Conservation (phyloP, 176 grass and related monocot genomes). For the Leersia perrieri region DNA sequence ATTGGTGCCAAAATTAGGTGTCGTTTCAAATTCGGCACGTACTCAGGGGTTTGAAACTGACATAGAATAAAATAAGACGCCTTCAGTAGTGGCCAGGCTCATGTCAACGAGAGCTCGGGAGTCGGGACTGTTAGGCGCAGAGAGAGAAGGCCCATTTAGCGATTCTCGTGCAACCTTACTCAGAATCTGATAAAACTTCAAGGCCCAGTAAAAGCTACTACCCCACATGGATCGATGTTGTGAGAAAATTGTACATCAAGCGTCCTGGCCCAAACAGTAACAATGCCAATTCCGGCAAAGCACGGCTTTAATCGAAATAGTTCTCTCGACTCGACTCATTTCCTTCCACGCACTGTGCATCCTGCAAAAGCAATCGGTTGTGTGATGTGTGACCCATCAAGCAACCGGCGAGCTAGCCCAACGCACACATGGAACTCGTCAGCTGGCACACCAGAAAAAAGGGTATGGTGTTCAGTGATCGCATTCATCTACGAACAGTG, state of each 20-base stretch:
- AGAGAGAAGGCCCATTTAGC: too few relatives aligned
- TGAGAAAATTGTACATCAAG: neutral
- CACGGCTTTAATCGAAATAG: conserved; percentile 10
- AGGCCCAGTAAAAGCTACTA: too few relatives aligned
- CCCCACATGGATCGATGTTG: too few relatives aligned
- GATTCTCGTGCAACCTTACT: too few relatives aligned
- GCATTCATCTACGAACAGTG: conserved; percentile 17
- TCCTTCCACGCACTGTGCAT: conserved; percentile 19
- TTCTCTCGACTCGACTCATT: neutral
- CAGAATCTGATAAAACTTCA: too few relatives aligned
- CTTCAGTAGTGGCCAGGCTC: too few relatives aligned
- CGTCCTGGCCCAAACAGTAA: neutral
- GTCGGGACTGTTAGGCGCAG: too few relatives aligned
- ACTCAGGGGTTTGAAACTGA: too few relatives aligned
- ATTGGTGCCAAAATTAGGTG: too few relatives aligned
- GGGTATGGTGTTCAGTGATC: neutral
- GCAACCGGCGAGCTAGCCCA: neutral
- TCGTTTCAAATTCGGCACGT: too few relatives aligned
- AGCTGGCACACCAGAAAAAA: neutral
- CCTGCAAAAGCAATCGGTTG: neutral
- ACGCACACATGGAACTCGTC: neutral
- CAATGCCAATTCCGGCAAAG: conserved; percentile 5
- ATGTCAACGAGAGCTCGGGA: too few relatives aligned
- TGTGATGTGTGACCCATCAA: conserved; percentile 16
- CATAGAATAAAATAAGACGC: too few relatives aligned